These are phyloP conservation scores for Fusarium denticulatum DNA, from an alignment of 2,329 filamentous ascomycete genomes.

Conservation along the genomic window DNA sequence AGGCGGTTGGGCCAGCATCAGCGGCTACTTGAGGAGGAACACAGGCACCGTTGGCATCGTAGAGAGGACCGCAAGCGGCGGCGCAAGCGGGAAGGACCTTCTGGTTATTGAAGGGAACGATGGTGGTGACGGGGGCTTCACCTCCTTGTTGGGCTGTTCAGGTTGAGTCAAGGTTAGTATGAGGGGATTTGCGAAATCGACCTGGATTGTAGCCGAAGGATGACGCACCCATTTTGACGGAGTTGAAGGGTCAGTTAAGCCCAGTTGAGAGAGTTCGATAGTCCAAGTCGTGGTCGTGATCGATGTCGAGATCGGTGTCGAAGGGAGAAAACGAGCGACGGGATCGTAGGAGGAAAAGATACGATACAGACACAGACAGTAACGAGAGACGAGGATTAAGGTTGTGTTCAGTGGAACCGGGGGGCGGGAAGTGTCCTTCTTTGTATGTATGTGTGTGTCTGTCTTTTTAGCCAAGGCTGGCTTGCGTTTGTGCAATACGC, in stretches of 20 bases:
- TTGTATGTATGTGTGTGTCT: slow-evolving; percentile 3
- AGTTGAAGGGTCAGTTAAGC: neutral
- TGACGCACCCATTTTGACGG: slow-evolving; percentile 52
- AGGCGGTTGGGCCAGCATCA: slow-evolving; percentile 60
- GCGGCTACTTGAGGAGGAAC: slow-evolving; percentile 64
- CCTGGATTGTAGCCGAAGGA: slow-evolving; percentile 6
- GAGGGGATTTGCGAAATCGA: slow-evolving; percentile 9
- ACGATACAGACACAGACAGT: neutral
- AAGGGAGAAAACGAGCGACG: slow-evolving; percentile 21
- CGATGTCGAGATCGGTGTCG: neutral
- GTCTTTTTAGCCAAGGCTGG: slow-evolving; percentile 33
- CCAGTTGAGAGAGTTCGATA: neutral
- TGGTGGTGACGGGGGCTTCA: slow-evolving; percentile 54
- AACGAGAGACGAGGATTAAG: slow-evolving; percentile 22
- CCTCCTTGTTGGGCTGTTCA: slow-evolving; percentile 20
- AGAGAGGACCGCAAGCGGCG: slow-evolving; percentile 66
- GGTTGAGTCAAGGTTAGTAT: slow-evolving; percentile 19
- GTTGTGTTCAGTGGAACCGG: slow-evolving; percentile 27
- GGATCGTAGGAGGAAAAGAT: neutral
- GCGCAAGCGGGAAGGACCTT: slow-evolving; percentile 69
- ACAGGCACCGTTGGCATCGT: slow-evolving; percentile 77
- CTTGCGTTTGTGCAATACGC: slow-evolving; percentile 32
- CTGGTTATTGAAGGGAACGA: slow-evolving; percentile 62
- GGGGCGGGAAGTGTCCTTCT: slow-evolving; percentile 21
- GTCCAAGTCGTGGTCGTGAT: neutral